A percentile compares a stretch with the other conserved stretches of the same genome.
phyloP scores from a whole-genome alignment of 345 rosid genomes.

The Erodium maritimum region DNA sequence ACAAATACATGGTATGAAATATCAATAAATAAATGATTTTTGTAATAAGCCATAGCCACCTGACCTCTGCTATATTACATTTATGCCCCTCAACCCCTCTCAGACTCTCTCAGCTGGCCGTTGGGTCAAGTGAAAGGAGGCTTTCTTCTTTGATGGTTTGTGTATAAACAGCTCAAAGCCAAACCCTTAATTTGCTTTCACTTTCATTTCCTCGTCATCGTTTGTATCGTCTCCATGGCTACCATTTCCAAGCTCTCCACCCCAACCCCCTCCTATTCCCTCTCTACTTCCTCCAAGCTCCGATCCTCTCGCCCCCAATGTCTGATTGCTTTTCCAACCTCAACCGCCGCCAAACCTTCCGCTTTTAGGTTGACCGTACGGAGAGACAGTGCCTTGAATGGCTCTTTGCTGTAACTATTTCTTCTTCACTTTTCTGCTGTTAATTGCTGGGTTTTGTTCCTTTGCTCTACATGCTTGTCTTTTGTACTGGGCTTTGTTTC shows the following conservation, averaged over 20 bases:
- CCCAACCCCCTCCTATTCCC: constrained; percentile 24
- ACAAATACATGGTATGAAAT: too few relatives aligned
- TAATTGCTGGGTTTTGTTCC: neutral
- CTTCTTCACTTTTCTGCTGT: too few relatives aligned
- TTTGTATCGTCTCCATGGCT: constrained; percentile 30
- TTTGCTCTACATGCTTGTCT: neutral
- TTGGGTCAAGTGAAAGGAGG: constrained; percentile 9
- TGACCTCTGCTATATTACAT: too few relatives aligned
- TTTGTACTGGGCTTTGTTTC: neutral
- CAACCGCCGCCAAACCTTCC: constrained; percentile 23
- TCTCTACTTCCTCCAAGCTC: constrained; percentile 25
- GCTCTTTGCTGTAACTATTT: constrained; percentile 47
- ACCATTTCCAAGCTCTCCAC: constrained; percentile 66
- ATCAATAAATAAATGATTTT: too few relatives aligned
- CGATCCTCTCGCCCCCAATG: constrained; percentile 29
- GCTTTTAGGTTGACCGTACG: constrained; percentile 40
- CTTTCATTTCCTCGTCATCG: neutral
- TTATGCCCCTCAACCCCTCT: too few relatives aligned
- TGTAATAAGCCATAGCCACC: too few relatives aligned
- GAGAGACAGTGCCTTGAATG: constrained; percentile 13
- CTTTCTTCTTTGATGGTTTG: too few relatives aligned
- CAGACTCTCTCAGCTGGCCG: constrained; percentile 1
- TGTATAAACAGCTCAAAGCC: too few relatives aligned
- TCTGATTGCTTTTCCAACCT: constrained; percentile 23
- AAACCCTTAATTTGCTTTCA: neutral